Evolutionary conservation across 2,329 filamentous ascomycete genomes (phyloP).

Genomic region (Parascedosporium putredinis): DNA sequence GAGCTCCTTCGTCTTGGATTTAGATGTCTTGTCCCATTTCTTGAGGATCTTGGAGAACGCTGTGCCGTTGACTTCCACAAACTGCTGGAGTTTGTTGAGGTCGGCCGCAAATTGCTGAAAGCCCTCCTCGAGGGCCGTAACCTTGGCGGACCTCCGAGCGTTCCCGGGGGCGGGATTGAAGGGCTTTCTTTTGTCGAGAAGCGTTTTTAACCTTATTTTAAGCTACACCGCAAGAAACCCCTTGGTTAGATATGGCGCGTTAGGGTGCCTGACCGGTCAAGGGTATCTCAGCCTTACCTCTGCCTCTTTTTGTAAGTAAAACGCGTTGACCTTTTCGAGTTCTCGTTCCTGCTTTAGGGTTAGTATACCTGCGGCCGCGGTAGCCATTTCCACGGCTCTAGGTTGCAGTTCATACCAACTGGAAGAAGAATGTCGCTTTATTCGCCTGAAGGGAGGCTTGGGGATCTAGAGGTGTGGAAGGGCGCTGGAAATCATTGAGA

Average conservation of each 20-base stretch:
- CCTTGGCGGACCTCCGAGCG: conserved; percentile 83
- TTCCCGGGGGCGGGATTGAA: conserved; percentile 66
- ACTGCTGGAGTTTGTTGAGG: conserved; percentile 95
- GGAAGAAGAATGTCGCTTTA: conserved; percentile 97
- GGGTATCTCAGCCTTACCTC: conserved; percentile 52
- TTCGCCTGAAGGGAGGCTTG: conserved; percentile 89
- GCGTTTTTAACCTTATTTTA: conserved; percentile 81
- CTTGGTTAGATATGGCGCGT: neutral
- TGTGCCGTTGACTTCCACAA: conserved; percentile 95
- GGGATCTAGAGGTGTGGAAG: conserved; percentile 51
- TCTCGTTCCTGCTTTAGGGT: conserved; percentile 70
- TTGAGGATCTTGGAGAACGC: conserved; percentile 98
- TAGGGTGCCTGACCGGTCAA: neutral
- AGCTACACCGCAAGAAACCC: conserved; percentile 49
- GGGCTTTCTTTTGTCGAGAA: conserved; percentile 90
- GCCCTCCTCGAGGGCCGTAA: conserved; percentile 89
- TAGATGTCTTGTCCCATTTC: conserved; percentile 99
- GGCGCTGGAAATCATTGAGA: conserved; percentile 52
- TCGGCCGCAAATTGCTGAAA: conserved; percentile 97
- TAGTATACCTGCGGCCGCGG: conserved; percentile 21
- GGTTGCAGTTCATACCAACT: conserved; percentile 55
- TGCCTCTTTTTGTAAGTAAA: conserved; percentile 95
- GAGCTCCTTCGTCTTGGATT: conserved; percentile 95
- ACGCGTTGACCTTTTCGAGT: conserved; percentile 95
- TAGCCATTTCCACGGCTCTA: neutral